phyloP scores from a whole-genome alignment of 2,329 filamentous ascomycete genomes.

The Podosphaera xanthii region DNA sequence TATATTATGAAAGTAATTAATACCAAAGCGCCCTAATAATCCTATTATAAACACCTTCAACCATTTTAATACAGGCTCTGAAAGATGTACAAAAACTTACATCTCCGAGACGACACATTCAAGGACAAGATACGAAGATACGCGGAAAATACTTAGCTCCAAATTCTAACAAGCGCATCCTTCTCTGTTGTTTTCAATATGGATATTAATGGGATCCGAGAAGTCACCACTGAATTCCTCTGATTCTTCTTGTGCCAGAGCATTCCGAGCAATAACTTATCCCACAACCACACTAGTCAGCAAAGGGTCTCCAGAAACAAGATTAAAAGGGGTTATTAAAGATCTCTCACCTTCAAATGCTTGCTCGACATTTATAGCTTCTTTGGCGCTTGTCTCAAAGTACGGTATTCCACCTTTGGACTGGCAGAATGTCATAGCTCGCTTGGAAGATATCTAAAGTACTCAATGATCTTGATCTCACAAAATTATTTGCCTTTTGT shows the following conservation, averaged over 20 bases:
- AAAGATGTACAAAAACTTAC: not conserved
- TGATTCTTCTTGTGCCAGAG: conserved; percentile 86
- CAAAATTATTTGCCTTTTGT: not conserved
- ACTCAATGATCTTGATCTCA: conserved; percentile 7
- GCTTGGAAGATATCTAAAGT: conserved; percentile 66
- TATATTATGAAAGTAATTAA: not conserved
- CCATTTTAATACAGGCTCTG: not conserved
- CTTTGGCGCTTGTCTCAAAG: conserved; percentile 97
- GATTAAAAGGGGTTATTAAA: not conserved
- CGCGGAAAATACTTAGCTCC: not conserved
- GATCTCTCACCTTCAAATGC: conserved; percentile 35
- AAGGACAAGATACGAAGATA: not conserved
- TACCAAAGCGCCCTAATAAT: not conserved
- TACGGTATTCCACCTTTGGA: conserved; percentile 95
- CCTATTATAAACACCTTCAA: not conserved
- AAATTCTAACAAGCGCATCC: conserved; percentile 64
- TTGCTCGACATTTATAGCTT: conserved; percentile 93
- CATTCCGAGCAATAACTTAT: conserved; percentile 82
- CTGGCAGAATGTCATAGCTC: conserved; percentile 92
- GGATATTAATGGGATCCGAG: conserved; percentile 93
- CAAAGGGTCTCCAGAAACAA: not conserved
- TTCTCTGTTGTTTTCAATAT: conserved; percentile 80
- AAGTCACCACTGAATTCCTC: conserved; percentile 96
- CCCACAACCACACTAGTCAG: conserved; percentile 1
- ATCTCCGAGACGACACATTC: not conserved